Evolutionary conservation across 768 basidiomycete species (phyloP), one percentile per base, ranked within the genome.

Genomic region (Podaxis mareebaensis): DNA sequence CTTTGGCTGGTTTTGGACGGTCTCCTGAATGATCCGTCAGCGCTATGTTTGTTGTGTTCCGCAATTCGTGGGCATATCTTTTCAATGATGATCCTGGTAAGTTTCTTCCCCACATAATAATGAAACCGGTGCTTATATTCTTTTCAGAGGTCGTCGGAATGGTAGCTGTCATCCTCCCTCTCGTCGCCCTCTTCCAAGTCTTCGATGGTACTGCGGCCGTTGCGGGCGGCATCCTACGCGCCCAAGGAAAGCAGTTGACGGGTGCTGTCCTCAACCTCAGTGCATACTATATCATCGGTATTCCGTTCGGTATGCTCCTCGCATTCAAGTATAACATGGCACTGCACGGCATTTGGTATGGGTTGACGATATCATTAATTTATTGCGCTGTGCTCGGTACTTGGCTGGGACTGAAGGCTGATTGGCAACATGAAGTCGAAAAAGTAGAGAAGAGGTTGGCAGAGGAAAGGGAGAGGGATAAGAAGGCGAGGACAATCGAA

Each of bases 341-440:
- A 0, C 78, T 97, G 12, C 77, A 79, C 20, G 95, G 95, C 0
- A 81, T 97, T 15, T 97, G 95, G 95, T 79, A 90, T 44, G 95
- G 95, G 13, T 76, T 96, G 42, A 91, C 91, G 0, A 70, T 84
- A 4, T 86, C 90, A 1, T 77, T 93, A 55, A 73, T 86, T 13
- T 87, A 88, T 74, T 78, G 80, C 51, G 76, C 86, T 0, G 71
- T 80, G 7, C 71, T 85, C 15, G 88, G 89, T 2, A 79, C 85
- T 1, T 79, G 77, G 70, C 67, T 87, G 1, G 84, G 80, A 54
- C 39, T 92, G 15, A 70, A 75, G 22, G 84, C 90, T 3, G 81
- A 94, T 72, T 94, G 92, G 92, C 71, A 84, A 7, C 72, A 72
- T 52, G 89, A 94, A 73, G 88, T 91, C 11, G 69, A 79, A 68